Conservation (phyloP, 768 basidiomycete genomes). For the Asterophora parasitica region DNA sequence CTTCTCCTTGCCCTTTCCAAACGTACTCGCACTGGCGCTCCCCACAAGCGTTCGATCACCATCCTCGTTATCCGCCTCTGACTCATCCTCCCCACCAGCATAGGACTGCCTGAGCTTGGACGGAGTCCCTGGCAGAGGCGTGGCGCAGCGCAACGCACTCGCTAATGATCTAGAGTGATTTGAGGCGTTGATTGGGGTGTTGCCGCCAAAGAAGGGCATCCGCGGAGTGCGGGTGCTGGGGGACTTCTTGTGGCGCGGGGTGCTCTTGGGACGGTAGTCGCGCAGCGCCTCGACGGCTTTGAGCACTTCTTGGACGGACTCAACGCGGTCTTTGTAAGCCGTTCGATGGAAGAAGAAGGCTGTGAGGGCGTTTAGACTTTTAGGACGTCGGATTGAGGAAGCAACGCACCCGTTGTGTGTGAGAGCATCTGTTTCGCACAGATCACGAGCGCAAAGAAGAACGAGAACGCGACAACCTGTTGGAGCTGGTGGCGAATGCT, state of each 20-base stretch:
- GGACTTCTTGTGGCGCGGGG: slow-evolving; percentile 24
- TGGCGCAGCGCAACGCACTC: slow-evolving; percentile 24
- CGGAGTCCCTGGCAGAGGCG: slow-evolving; percentile 14
- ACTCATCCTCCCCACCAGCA: slow-evolving; percentile 8
- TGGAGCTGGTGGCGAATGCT: slow-evolving; percentile 39
- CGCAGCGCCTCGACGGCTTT: slow-evolving; percentile 63
- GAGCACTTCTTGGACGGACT: slow-evolving; percentile 49
- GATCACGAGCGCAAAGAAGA: slow-evolving; percentile 66
- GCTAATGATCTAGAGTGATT: slow-evolving; percentile 35
- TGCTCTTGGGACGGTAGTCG: slow-evolving; percentile 50
- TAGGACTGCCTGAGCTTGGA: slow-evolving; percentile 12
- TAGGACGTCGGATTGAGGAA: not conserved
- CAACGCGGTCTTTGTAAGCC: slow-evolving; percentile 69
- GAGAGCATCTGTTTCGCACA: slow-evolving; percentile 65
- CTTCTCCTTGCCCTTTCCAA: slow-evolving; percentile 13
- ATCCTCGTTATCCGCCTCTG: slow-evolving; percentile 16
- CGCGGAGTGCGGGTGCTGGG: slow-evolving; percentile 39
- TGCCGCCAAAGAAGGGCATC: no score
- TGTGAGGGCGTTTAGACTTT: slow-evolving; percentile 9
- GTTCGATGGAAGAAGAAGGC: slow-evolving; percentile 76
- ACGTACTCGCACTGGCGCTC: slow-evolving; percentile 2
- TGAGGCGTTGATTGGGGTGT: no score
- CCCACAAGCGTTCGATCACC: slow-evolving; percentile 10
- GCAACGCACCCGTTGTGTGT: slow-evolving; percentile 48
- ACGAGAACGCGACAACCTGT: slow-evolving; percentile 66